phyloP scores from a whole-genome alignment of 176 grass and related monocot species.

The Aegilops bicornis region DNA sequence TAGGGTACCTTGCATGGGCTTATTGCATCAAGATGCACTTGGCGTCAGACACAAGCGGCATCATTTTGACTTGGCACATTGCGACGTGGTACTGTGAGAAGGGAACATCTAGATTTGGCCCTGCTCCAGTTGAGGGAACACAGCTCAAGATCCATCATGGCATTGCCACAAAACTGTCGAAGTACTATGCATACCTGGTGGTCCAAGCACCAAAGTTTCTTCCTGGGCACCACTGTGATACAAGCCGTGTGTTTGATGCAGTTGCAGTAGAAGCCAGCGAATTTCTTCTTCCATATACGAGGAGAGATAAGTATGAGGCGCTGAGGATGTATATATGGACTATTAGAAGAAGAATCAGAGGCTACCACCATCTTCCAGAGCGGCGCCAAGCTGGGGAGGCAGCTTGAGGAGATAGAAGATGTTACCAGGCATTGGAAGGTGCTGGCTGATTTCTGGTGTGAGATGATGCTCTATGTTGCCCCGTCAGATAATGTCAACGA shows the following conservation, averaged over 20 bases:
- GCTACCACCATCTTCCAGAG: not conserved
- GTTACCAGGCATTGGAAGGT: not conserved
- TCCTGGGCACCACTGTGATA: not conserved
- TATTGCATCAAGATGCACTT: not conserved
- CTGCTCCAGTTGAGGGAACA: not conserved
- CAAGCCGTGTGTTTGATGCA: not conserved
- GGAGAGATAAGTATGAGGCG: not conserved
- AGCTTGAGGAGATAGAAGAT: not conserved
- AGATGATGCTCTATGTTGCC: not conserved
- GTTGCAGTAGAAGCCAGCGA: not conserved
- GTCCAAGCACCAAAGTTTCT: not conserved
- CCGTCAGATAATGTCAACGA: not conserved
- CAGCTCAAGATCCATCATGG: not conserved
- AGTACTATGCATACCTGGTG: not conserved
- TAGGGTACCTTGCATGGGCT: not conserved
- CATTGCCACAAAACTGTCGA: not conserved
- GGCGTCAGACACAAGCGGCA: not conserved
- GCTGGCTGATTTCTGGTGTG: not conserved
- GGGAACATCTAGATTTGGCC: not conserved
- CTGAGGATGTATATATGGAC: not conserved
- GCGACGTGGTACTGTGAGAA: slow-evolving; percentile 11
- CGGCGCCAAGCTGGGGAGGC: not conserved
- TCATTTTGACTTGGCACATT: slow-evolving; percentile 12
- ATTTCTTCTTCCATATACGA: not conserved
- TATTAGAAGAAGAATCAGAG: not conserved